phyloP scores from a whole-genome alignment of 306 rosid genomes.

The Cicer chorassanicum region DNA sequence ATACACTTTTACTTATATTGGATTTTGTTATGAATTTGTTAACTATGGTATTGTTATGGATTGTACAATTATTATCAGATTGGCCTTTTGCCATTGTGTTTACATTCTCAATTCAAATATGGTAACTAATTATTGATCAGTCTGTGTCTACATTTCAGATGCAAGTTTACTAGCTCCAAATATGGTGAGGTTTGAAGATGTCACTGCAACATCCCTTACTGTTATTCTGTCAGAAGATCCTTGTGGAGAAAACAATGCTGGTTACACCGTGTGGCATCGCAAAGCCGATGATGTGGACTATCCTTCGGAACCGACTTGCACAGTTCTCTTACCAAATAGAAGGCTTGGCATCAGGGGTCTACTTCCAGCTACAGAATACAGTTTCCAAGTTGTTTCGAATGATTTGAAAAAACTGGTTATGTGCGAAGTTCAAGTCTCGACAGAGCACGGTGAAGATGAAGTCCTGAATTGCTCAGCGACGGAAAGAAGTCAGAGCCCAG shows the following conservation, averaged over 20 bases:
- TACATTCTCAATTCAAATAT: constrained; percentile 38
- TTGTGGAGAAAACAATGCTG: constrained; percentile 49
- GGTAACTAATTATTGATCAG: constrained; percentile 22
- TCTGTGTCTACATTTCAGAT: constrained; percentile 56
- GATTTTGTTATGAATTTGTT: constrained; percentile 22
- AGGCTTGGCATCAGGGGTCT: constrained; percentile 63
- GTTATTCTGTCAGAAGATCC: constrained; percentile 64
- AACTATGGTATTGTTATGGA: constrained; percentile 12
- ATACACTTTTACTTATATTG: not conserved
- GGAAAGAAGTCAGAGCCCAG: constrained; percentile 88
- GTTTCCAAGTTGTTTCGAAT: constrained; percentile 65
- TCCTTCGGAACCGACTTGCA: constrained; percentile 66
- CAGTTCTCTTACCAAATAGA: constrained; percentile 55
- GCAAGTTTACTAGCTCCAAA: constrained; percentile 53
- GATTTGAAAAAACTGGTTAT: constrained; percentile 49
- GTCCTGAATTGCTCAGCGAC: constrained; percentile 60
- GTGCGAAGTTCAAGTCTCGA: constrained; percentile 70
- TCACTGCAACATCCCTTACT: constrained; percentile 65
- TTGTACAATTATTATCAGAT: not conserved
- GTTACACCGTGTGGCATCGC: constrained; percentile 78
- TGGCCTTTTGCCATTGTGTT: not conserved
- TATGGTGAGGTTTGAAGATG: constrained; percentile 75
- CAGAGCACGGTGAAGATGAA: constrained; percentile 64
- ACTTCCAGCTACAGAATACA: constrained; percentile 74
- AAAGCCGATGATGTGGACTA: constrained; percentile 59